Evolutionary conservation across 257 asterid genomes (phyloP).

Genomic region (Forsythia suspensa): DNA sequence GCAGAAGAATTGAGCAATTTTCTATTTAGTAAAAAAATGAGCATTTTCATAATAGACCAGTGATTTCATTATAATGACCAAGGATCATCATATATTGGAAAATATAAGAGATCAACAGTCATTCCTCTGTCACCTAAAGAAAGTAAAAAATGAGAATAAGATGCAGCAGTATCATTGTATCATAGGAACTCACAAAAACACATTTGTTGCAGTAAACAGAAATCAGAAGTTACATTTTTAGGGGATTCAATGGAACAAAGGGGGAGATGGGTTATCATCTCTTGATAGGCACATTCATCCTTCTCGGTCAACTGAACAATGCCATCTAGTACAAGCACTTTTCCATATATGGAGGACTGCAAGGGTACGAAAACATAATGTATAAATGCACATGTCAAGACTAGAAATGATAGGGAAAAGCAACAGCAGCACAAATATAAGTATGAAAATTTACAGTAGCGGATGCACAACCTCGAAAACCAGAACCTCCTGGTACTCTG

Average conservation of each 20-base stretch:
- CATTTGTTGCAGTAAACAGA: neutral
- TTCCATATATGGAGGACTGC: conserved; percentile 86
- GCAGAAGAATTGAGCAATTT: neutral
- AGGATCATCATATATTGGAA: conserved; percentile 5
- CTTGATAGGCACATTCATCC: conserved; percentile 99
- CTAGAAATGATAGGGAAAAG: conserved; percentile 4
- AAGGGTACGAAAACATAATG: conserved; percentile 10
- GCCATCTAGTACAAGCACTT: conserved; percentile 93
- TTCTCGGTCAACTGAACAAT: conserved; percentile 97
- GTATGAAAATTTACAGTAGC: neutral
- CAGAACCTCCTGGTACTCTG: conserved; percentile 87
- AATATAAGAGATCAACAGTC: neutral
- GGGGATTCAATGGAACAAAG: conserved; percentile 93
- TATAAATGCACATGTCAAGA: neutral
- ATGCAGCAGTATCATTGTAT: neutral
- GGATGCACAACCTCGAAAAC: conserved; percentile 79
- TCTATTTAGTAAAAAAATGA: neutral
- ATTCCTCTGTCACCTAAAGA: conserved; percentile 4
- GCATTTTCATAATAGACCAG: neutral
- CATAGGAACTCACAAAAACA: conserved; percentile 1
- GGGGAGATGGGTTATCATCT: conserved; percentile 96
- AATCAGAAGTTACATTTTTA: conserved; percentile 51
- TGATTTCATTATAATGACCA: neutral
- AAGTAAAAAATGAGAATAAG: neutral
- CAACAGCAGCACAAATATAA: neutral